Percentiles rank a stretch among this genome's conserved stretches.
These are phyloP conservation scores for Daldinia decipiens DNA, from an alignment of 495 filamentous ascomycete species.

Conservation along the genomic window DNA sequence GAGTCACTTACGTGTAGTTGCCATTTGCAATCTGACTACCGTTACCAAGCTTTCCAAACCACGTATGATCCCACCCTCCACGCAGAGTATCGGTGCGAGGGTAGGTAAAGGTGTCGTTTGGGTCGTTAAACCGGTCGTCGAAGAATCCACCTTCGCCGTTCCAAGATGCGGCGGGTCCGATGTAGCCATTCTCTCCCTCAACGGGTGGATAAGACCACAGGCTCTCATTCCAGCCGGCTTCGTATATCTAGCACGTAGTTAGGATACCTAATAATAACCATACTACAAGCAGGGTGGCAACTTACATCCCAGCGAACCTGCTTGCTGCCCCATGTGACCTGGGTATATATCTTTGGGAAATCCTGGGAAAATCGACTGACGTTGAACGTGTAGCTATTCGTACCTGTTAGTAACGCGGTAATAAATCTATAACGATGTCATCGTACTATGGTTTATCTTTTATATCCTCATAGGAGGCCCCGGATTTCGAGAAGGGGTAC, in stretches of 20 bases:
- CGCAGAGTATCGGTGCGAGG: slow-evolving; percentile 25
- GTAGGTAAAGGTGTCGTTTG: slow-evolving; percentile 33
- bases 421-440: neutral
- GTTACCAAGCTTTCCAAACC: neutral
- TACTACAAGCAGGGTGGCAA: neutral
- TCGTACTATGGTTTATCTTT: neutral
- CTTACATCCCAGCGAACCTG: slow-evolving; percentile 2
- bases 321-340: neutral
- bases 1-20: neutral
- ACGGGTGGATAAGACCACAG: neutral
- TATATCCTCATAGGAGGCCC: neutral
- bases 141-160: slow-evolving; percentile 6
- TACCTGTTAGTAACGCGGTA: neutral
- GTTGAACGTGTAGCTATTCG: neutral
- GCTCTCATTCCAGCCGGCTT: neutral
- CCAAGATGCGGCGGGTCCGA: slow-evolving; percentile 35
- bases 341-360: neutral
- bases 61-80: slow-evolving; percentile 7
- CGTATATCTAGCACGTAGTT: neutral
- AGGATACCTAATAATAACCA: neutral
- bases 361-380: neutral
- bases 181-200: neutral
- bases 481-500: neutral
- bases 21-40: slow-evolving; percentile 1
- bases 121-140: slow-evolving; percentile 24